Conservation (phyloP, 2,329 filamentous ascomycete species). For the Diaporthe citriasiana region DNA sequence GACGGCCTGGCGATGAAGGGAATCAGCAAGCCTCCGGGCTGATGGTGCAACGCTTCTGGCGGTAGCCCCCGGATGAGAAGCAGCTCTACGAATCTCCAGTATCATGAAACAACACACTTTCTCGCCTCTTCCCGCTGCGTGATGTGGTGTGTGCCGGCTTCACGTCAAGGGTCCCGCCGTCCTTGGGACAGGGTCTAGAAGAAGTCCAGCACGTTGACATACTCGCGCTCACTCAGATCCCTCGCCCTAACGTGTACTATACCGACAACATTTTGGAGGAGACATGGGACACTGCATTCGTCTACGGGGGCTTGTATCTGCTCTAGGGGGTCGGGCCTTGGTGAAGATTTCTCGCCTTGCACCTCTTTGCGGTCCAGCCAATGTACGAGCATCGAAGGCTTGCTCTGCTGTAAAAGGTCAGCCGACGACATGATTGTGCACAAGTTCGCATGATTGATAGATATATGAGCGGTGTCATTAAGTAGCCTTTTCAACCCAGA, state of each 20-base stretch:
- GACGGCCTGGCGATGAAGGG: neutral
- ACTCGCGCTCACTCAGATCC: neutral
- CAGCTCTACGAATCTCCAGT: slow-evolving; percentile 18
- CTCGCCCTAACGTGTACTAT: neutral
- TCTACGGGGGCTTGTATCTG: too few species aligned
- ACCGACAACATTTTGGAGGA: neutral
- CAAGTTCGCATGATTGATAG: neutral
- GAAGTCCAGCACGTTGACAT: neutral
- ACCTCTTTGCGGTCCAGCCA: neutral
- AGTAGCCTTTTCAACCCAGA: too few species aligned
- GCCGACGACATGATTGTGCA: neutral
- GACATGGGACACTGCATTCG: too few species aligned
- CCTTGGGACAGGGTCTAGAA: neutral
- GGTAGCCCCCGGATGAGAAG: neutral
- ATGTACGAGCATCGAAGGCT: neutral
- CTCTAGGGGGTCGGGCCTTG: too few species aligned
- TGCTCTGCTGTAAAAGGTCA: neutral
- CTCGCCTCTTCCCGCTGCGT: neutral
- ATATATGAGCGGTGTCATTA: neutral
- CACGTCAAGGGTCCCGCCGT: too few species aligned
- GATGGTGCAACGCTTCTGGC: neutral
- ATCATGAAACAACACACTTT: neutral
- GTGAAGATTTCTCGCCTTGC: fast-evolving
- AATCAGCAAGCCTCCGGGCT: neutral
- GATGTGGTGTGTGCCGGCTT: neutral